Evolutionary conservation across 805 yeast species (phyloP).

Genomic region (Starmerella stigmatis): DNA sequence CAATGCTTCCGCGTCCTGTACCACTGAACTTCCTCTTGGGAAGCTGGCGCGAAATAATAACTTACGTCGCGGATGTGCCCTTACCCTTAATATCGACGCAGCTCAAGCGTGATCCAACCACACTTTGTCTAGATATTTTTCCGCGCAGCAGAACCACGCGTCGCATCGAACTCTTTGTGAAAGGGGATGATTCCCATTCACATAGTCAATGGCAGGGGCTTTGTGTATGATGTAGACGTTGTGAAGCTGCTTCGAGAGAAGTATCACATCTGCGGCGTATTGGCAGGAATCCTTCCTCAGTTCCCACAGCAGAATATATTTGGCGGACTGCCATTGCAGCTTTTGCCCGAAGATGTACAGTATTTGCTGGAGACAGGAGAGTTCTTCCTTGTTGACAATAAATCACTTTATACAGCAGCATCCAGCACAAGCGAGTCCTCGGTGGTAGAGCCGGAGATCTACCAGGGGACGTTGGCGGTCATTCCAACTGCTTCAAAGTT

Average conservation of each 20-base stretch:
- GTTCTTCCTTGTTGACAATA: slow-evolving; percentile 37
- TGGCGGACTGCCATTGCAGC: slow-evolving; percentile 68
- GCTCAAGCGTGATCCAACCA: too few species aligned
- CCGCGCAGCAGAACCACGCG: too few species aligned
- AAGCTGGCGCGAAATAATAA: too few species aligned
- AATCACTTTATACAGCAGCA: slow-evolving; percentile 15
- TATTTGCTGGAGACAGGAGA: slow-evolving; percentile 47
- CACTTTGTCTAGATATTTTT: too few species aligned
- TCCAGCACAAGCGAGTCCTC: too few species aligned
- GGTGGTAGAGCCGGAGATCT: slow-evolving; percentile 1
- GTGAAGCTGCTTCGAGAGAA: slow-evolving; percentile 44
- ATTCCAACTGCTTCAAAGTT: slow-evolving; percentile 2
- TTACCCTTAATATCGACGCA: too few species aligned
- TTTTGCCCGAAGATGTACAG: slow-evolving; percentile 61
- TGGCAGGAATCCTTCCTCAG: slow-evolving; percentile 72
- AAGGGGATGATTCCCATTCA: slow-evolving; percentile 29
- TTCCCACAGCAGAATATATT: slow-evolving; percentile 94
- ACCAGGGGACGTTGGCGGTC: background rate
- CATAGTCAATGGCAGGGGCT: slow-evolving; percentile 37
- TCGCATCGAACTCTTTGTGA: background rate
- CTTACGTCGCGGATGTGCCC: background rate
- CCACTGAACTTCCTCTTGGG: too few species aligned
- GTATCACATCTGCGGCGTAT: slow-evolving; percentile 61
- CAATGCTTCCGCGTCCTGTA: too few species aligned
- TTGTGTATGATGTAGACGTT: slow-evolving; percentile 50